phyloP scores from a whole-genome alignment of 352 stramenopile genomes.

The Pythium coloratum region DNA sequence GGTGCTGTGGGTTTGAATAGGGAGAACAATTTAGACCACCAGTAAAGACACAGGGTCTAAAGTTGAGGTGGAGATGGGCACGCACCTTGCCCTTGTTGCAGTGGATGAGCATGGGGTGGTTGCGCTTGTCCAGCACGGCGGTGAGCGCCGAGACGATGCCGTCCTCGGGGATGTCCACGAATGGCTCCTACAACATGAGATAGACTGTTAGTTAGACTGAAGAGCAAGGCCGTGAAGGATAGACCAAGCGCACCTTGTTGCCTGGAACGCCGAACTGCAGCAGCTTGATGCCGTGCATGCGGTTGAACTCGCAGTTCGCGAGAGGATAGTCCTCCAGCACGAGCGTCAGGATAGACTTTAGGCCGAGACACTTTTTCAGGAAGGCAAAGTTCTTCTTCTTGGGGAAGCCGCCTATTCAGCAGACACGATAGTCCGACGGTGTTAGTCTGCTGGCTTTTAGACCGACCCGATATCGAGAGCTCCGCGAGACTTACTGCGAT shows the following conservation, averaged over 20 bases:
- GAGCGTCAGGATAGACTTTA: constrained; percentile 84
- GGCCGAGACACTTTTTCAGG: constrained; percentile 66
- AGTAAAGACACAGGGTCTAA: neutral
- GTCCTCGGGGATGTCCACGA: constrained; percentile 85
- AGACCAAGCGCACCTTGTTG: constrained; percentile 56
- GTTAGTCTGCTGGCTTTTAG: neutral
- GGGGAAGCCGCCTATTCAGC: constrained; percentile 62
- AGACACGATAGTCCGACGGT: neutral
- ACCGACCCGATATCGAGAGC: neutral
- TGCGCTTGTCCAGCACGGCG: constrained; percentile 78
- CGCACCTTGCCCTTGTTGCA: constrained; percentile 86
- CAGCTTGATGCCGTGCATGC: constrained; percentile 74
- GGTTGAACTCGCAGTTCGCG: constrained; percentile 81
- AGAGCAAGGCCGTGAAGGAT: neutral
- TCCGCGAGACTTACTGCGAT: constrained; percentile 51
- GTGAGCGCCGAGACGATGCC: constrained; percentile 74
- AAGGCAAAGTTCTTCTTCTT: constrained; percentile 91
- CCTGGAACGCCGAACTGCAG: constrained; percentile 84
- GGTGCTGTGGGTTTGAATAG: constrained; percentile 42
- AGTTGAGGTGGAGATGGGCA: neutral
- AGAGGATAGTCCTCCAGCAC: constrained; percentile 88
- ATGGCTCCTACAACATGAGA: constrained; percentile 52
- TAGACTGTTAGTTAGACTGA: neutral
- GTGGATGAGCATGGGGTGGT: constrained; percentile 88
- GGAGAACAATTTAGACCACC: neutral